Conservation (phyloP, 768 basidiomycete species). For the Russula earlei region DNA sequence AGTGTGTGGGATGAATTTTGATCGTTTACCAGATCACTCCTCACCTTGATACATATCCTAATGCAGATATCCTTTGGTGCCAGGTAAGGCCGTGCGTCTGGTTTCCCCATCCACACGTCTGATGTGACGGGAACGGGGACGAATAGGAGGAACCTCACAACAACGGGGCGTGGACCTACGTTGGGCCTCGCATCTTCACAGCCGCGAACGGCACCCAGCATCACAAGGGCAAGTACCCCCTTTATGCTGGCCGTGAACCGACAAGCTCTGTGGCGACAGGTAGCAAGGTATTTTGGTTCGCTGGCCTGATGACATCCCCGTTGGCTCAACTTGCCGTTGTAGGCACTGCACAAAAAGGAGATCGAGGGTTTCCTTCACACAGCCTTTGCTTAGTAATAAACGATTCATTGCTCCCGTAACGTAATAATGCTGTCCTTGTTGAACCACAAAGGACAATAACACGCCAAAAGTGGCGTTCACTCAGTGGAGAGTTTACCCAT, state of each 20-base stretch:
- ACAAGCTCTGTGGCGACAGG: conserved; percentile 89
- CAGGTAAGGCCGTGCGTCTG: conserved; percentile 42
- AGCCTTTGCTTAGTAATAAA: conserved; percentile 37
- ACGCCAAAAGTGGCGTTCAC: no score
- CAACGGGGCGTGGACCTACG: conserved; percentile 95
- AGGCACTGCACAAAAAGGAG: conserved; percentile 87
- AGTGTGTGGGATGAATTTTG: neutral
- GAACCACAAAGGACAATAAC: neutral
- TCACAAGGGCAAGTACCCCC: conserved; percentile 85
- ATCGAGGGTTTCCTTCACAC: conserved; percentile 61
- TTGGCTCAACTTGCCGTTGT: neutral
- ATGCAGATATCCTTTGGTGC: conserved; percentile 88
- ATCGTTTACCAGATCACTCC: conserved; percentile 57
- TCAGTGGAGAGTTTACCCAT: neutral
- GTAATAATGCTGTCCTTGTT: neutral
- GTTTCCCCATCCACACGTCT: neutral
- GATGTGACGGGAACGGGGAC: conserved; percentile 8
- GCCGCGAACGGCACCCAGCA: conserved; percentile 85
- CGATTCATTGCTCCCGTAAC: neutral
- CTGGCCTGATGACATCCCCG: neutral
- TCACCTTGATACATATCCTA: conserved; percentile 93
- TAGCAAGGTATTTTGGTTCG: conserved; percentile 63
- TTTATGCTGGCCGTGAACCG: conserved; percentile 87
- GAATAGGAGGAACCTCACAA: conserved; percentile 86
- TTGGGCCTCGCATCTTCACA: conserved; percentile 87